These are phyloP conservation scores for Phalaenopsis hybrid DNA, from an alignment of 116 monocot genomes.

Conservation along the genomic window DNA sequence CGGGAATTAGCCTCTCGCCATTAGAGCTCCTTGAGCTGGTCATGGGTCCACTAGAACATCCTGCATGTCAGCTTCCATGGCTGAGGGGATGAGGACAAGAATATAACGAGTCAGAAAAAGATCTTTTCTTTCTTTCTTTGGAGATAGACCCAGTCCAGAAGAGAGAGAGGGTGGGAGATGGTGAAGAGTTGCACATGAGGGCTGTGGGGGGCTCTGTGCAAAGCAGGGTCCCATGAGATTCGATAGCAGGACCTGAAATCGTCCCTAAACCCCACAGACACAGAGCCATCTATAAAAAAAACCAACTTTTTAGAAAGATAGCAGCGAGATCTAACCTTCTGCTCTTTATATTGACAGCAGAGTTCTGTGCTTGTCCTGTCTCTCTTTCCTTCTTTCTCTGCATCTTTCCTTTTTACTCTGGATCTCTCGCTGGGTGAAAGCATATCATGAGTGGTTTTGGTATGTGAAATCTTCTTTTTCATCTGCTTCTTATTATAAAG, in stretches of 20 bases:
- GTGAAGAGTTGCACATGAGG: neutral
- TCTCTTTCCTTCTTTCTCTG: neutral
- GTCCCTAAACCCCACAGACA: neutral
- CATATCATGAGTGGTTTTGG: neutral
- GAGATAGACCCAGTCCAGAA: neutral
- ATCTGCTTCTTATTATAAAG: neutral
- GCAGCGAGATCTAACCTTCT: neutral
- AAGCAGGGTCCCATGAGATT: constrained; percentile 7
- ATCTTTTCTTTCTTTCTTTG: neutral
- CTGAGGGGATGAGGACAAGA: neutral
- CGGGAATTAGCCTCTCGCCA: too few relatives aligned
- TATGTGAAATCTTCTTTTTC: neutral
- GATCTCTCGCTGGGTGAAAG: neutral
- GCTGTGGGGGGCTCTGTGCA: neutral
- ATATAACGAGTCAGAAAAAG: neutral
- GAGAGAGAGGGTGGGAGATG: neutral
- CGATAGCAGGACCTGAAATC: constrained; percentile 4
- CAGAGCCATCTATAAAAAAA: neutral
- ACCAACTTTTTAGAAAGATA: neutral
- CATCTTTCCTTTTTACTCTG: neutral
- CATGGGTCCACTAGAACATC: neutral
- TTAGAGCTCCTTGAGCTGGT: neutral
- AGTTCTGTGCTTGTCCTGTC: constrained; percentile 1
- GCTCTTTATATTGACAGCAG: constrained; percentile 3
- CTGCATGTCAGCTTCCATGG: neutral